Percentiles rank a stretch among this genome's conserved stretches.
These are phyloP conservation scores for Globisporangium viniferum DNA, from an alignment of 352 stramenopile species.

Conservation along the genomic window DNA sequence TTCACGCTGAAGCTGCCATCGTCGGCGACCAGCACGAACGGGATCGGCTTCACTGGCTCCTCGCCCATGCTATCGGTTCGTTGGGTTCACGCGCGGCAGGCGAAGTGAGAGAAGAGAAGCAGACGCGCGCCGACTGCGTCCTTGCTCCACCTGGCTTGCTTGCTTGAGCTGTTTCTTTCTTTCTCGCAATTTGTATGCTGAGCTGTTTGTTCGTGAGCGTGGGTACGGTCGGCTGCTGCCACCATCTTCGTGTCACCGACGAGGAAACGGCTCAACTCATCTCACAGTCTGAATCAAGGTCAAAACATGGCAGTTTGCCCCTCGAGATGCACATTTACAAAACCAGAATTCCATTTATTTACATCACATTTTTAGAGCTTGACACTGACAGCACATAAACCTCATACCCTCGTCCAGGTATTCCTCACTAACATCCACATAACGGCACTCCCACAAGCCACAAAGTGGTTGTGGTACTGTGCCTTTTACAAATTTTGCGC, in stretches of 20 bases:
- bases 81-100: background rate
- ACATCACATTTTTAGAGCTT: too few species aligned
- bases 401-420: too few species aligned
- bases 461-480: too few species aligned
- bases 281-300: background rate
- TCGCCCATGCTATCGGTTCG: slow-evolving; percentile 26
- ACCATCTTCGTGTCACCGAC: background rate
- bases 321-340: too few species aligned
- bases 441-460: too few species aligned
- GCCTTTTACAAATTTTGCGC: too few species aligned
- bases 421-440: too few species aligned
- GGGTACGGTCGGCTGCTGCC: slow-evolving; percentile 11
- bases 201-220: background rate
- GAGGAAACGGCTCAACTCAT: background rate
- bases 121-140: too few species aligned
- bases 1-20: slow-evolving; percentile 79
- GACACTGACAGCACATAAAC: too few species aligned
- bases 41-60: slow-evolving; percentile 51
- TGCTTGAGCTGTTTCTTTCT: background rate
- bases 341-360: too few species aligned
- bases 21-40: slow-evolving; percentile 79
- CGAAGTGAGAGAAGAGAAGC: background rate
- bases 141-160: too few species aligned
- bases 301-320: background rate
- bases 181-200: slow-evolving; percentile 1